phyloP scores from a whole-genome alignment of 2,329 filamentous ascomycete species.

The Penicillium sp. region DNA sequence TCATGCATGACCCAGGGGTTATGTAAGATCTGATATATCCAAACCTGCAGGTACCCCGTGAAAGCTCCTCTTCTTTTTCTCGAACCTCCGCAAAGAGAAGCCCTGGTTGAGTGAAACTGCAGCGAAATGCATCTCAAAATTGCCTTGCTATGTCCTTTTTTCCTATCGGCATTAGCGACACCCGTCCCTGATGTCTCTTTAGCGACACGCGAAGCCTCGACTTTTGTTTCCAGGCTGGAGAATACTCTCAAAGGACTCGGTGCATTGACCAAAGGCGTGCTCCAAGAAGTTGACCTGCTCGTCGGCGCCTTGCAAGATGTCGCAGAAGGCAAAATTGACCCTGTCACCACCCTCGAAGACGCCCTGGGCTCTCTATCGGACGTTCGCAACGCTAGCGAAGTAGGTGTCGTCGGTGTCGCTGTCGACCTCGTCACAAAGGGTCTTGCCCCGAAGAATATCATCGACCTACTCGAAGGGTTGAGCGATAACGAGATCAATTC shows the following conservation, averaged over 20 bases:
- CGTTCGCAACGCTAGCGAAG: background rate
- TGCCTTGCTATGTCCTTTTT: background rate
- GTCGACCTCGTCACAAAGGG: background rate
- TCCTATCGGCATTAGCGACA: background rate
- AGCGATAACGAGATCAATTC: background rate
- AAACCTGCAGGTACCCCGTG: background rate
- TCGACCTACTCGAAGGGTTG: background rate
- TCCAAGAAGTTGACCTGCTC: background rate
- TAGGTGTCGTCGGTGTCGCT: background rate
- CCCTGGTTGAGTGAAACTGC: background rate
- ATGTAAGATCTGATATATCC: background rate
- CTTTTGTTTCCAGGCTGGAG: background rate
- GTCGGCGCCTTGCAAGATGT: background rate
- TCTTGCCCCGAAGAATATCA: background rate
- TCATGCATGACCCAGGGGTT: background rate
- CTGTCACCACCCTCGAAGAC: slow-evolving; percentile 1
- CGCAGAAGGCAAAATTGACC: slow-evolving; percentile 3
- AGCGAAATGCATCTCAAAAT: background rate
- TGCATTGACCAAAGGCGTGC: background rate
- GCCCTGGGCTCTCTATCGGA: background rate
- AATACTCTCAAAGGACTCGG: background rate
- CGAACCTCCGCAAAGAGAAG: background rate
- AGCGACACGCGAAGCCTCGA: background rate
- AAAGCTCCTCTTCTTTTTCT: background rate
- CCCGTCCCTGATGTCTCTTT: background rate